Evolutionary conservation across 176 grass and related monocot genomes (phyloP).

Genomic region (Stipa capillata): DNA sequence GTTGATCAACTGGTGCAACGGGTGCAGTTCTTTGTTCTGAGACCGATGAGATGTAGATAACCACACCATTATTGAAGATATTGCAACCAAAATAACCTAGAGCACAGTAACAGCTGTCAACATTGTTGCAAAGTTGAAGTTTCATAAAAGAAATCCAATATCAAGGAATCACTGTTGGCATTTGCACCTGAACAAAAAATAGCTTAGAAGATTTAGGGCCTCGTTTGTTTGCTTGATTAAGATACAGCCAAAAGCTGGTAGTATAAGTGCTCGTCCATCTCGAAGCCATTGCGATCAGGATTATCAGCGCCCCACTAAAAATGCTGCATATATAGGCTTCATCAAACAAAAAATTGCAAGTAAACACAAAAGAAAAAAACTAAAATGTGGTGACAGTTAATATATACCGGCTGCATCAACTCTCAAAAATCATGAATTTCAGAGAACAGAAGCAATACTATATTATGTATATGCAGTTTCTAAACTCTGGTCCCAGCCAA

Average conservation of each 20-base stretch:
- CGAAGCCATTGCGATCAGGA: constrained; percentile 55
- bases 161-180: background rate
- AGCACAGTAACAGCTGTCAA: constrained; percentile 13
- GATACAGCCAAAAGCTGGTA: constrained; percentile 61
- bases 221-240: constrained; percentile 47
- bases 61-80: constrained; percentile 90
- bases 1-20: constrained; percentile 82
- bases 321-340: constrained; percentile 54
- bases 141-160: constrained; percentile 10
- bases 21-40: constrained; percentile 63
- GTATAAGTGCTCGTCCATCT: constrained; percentile 57
- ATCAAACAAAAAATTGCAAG: constrained; percentile 26
- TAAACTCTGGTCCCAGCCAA: background rate
- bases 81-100: constrained; percentile 64
- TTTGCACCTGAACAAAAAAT: constrained; percentile 69
- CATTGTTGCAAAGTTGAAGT: constrained; percentile 4
- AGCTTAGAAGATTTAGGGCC: constrained; percentile 38
- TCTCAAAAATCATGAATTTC: background rate
- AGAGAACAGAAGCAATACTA: background rate
- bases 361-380: background rate
- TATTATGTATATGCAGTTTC: background rate
- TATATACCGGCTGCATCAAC: background rate
- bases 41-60: constrained; percentile 81
- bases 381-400: background rate
- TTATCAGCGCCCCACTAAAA: constrained; percentile 66